These are phyloP conservation scores for Seminavis robusta DNA, from an alignment of 108 stramenopile genomes.

Conservation along the genomic window DNA sequence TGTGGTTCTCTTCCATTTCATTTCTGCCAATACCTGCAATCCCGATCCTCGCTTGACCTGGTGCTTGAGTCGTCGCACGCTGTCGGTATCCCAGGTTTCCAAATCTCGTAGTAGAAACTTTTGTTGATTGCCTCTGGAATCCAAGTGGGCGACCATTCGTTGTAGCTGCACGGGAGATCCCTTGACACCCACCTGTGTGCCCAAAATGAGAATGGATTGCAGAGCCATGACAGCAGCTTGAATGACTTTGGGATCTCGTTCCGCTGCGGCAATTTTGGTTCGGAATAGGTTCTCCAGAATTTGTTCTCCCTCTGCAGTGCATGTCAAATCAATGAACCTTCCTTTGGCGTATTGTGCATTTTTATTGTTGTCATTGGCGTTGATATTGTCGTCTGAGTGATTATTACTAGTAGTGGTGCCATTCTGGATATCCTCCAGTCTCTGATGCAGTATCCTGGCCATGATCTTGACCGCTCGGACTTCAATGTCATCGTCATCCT, in stretches of 20 bases:
- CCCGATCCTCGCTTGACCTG: constrained; percentile 34
- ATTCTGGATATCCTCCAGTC: no score
- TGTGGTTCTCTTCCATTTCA: constrained; percentile 49
- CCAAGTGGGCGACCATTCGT: constrained; percentile 51
- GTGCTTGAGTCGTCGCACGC: constrained; percentile 56
- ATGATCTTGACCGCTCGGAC: no score
- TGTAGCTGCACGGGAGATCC: constrained; percentile 41
- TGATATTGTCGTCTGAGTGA: no score
- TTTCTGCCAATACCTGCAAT: constrained; percentile 36
- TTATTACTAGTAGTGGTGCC: no score
- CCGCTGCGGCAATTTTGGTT: constrained; percentile 1
- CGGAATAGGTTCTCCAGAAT: constrained; percentile 46
- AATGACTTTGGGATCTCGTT: constrained; percentile 20
- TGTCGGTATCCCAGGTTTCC: constrained; percentile 28
- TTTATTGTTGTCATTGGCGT: no score
- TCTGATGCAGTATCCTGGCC: no score
- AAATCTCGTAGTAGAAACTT: not conserved
- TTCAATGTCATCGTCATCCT: no score
- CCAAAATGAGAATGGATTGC: constrained; percentile 63
- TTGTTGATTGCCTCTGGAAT: constrained; percentile 5
- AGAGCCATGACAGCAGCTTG: constrained; percentile 44
- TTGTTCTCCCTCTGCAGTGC: constrained; percentile 28
- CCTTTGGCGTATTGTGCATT: no score
- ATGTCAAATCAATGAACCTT: constrained; percentile 50
- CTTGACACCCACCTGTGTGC: constrained; percentile 59